Evolutionary conservation across 1,284 basidiomycete species (phyloP).

Genomic region (Melampsora larici-populina): DNA sequence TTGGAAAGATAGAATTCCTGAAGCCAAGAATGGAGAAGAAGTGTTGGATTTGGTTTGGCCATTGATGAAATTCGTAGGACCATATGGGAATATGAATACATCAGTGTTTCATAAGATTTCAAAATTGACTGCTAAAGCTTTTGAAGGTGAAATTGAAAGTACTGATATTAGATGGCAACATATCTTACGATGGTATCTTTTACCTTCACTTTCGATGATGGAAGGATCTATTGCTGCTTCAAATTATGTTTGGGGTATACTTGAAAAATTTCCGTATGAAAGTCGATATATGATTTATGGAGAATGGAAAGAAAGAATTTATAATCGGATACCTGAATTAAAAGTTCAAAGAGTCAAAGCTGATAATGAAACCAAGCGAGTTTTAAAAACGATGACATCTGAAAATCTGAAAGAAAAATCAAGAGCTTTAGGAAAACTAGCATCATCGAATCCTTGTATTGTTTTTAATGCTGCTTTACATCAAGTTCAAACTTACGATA

Average conservation of each 20-base stretch:
- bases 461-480: conserved; percentile 85
- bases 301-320: conserved; percentile 80
- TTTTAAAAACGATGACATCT: conserved; percentile 70
- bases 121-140: conserved; percentile 47
- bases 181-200: conserved; percentile 71
- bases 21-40: conserved; percentile 66
- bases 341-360: conserved; percentile 58
- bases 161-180: conserved; percentile 65
- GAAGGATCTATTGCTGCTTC: conserved; percentile 79
- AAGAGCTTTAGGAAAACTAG: conserved; percentile 86
- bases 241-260: conserved; percentile 80
- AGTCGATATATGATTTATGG: conserved; percentile 86
- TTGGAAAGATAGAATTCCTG: conserved; percentile 71
- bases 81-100: conserved; percentile 70
- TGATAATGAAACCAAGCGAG: conserved; percentile 63
- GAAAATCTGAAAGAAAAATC: conserved; percentile 75
- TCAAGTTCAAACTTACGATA: conserved; percentile 96
- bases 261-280: conserved; percentile 72
- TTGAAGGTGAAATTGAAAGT: conserved; percentile 50
- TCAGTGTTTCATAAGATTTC: conserved; percentile 62
- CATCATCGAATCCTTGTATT: conserved; percentile 87
- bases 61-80: conserved; percentile 63
- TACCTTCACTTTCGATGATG: conserved; percentile 82
- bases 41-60: conserved; percentile 54
- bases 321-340: conserved; percentile 55